phyloP scores from a whole-genome alignment of 768 basidiomycete species.

The Cystofilobasidium capitatum region DNA sequence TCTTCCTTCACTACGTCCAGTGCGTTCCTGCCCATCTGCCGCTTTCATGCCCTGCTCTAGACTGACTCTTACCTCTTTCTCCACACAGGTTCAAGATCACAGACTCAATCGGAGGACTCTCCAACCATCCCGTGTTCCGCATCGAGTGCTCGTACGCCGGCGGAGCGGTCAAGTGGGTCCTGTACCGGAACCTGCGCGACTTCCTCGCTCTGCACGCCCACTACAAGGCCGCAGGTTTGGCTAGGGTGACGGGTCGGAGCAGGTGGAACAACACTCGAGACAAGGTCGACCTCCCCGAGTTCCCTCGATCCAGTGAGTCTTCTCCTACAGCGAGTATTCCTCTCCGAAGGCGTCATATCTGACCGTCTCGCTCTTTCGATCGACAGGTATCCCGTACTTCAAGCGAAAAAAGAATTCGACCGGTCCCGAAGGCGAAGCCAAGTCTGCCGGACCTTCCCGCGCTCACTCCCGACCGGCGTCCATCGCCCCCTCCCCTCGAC shows the following conservation, averaged over 20 bases:
- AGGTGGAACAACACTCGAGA: slow-evolving; percentile 41
- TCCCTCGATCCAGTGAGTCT: slow-evolving; percentile 56
- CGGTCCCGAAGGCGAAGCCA: slow-evolving; percentile 44
- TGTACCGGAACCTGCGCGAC: slow-evolving; percentile 71
- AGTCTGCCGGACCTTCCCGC: slow-evolving; percentile 30
- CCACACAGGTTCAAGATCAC: slow-evolving; percentile 36
- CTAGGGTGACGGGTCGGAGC: slow-evolving; percentile 31
- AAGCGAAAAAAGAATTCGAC: slow-evolving; percentile 41
- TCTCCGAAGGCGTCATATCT: neutral
- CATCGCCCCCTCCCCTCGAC: neutral
- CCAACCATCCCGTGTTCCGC: slow-evolving; percentile 40
- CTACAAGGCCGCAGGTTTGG: slow-evolving; percentile 66
- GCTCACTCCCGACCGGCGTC: slow-evolving; percentile 1
- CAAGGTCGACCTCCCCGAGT: slow-evolving; percentile 70
- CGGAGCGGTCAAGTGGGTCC: slow-evolving; percentile 74
- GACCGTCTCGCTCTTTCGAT: slow-evolving; percentile 29
- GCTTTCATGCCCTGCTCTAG: neutral
- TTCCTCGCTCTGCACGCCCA: slow-evolving; percentile 83
- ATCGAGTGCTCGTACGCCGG: slow-evolving; percentile 82
- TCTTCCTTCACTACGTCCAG: slow-evolving; percentile 32
- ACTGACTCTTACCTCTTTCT: neutral
- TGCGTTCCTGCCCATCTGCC: neutral
- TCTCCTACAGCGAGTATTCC: neutral
- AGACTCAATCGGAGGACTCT: slow-evolving; percentile 36
- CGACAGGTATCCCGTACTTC: slow-evolving; percentile 75